These are phyloP conservation scores for Pseudogymnoascus sp. DNA, from an alignment of 2,329 filamentous ascomycete genomes.

Conservation along the genomic window DNA sequence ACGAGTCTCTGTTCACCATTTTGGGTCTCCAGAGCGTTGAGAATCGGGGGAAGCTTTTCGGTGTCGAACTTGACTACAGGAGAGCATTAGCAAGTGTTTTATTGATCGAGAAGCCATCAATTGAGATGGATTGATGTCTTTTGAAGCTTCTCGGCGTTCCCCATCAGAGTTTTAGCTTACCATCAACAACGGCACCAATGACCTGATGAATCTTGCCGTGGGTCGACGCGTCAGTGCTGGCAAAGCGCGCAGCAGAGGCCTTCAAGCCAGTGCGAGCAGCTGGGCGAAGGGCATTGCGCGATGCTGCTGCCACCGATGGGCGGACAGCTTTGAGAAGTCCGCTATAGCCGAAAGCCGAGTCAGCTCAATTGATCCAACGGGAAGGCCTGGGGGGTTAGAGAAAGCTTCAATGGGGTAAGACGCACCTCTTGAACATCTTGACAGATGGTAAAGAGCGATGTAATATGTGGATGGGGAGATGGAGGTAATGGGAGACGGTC, in stretches of 20 bases:
- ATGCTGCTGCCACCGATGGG: slow-evolving; percentile 49
- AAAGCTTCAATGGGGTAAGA: slow-evolving; percentile 29
- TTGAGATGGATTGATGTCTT: slow-evolving; percentile 4
- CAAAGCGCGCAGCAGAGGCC: slow-evolving; percentile 42
- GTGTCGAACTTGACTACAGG: slow-evolving; percentile 87
- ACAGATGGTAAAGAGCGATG: slow-evolving; percentile 58
- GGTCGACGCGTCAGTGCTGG: slow-evolving; percentile 48
- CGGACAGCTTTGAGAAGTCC: slow-evolving; percentile 57
- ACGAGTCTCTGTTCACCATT: slow-evolving; percentile 93
- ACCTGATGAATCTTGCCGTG: slow-evolving; percentile 69
- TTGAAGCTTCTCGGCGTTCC: not conserved
- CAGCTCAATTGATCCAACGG: slow-evolving; percentile 39
- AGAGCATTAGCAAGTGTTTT: slow-evolving; percentile 27
- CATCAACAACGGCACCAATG: slow-evolving; percentile 98
- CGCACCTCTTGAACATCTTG: slow-evolving; percentile 80
- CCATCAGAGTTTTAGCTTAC: slow-evolving; percentile 49
- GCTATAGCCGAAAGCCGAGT: slow-evolving; percentile 40
- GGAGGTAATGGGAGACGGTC: slow-evolving; percentile 35
- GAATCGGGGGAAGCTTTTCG: slow-evolving; percentile 88
- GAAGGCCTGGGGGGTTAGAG: slow-evolving; percentile 14
- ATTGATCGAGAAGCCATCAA: not conserved
- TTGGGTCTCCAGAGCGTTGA: slow-evolving; percentile 87
- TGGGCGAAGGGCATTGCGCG: slow-evolving; percentile 50
- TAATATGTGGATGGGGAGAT: slow-evolving; percentile 49
- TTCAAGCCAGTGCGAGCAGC: slow-evolving; percentile 45